These are phyloP conservation scores for Ensete glaucum DNA, from an alignment of 176 grass and related monocot genomes.

Conservation along the genomic window DNA sequence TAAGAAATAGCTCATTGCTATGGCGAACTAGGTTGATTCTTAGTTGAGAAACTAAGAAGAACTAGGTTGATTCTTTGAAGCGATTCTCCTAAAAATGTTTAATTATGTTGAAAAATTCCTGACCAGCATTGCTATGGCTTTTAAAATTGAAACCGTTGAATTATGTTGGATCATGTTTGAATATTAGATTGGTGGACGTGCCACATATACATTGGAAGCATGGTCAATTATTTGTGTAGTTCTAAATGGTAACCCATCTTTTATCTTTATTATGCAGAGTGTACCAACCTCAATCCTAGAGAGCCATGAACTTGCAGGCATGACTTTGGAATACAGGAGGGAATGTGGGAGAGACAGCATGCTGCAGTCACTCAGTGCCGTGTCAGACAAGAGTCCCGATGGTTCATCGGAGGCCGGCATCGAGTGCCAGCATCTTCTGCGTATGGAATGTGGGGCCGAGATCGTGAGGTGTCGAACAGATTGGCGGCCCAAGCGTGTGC, in stretches of 20 bases:
- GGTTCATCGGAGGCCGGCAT: slow-evolving; percentile 26
- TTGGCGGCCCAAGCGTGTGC: slow-evolving; percentile 49
- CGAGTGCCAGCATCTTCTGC: slow-evolving; percentile 76
- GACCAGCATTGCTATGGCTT: neutral
- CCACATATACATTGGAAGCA: neutral
- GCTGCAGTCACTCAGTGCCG: slow-evolving; percentile 66
- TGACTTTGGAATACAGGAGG: slow-evolving; percentile 92
- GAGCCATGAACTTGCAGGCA: slow-evolving; percentile 92
- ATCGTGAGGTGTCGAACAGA: slow-evolving; percentile 71
- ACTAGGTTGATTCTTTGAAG: neutral
- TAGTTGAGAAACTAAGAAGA: neutral
- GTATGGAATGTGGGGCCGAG: slow-evolving; percentile 65
- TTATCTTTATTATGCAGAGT: slow-evolving; percentile 38
- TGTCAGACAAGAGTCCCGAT: slow-evolving; percentile 30
- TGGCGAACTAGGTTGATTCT: neutral
- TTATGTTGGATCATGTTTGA: neutral
- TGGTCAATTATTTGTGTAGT: neutral
- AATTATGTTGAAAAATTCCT: neutral
- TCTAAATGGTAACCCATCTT: too few relatives aligned
- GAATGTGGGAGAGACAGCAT: slow-evolving; percentile 78
- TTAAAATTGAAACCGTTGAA: neutral
- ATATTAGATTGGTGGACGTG: neutral
- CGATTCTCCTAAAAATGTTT: too few relatives aligned
- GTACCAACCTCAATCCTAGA: slow-evolving; percentile 91
- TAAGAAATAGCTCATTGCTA: neutral